These are phyloP conservation scores for Melocanna baccifera DNA, from an alignment of 176 grass and related monocot genomes.

Conservation along the genomic window DNA sequence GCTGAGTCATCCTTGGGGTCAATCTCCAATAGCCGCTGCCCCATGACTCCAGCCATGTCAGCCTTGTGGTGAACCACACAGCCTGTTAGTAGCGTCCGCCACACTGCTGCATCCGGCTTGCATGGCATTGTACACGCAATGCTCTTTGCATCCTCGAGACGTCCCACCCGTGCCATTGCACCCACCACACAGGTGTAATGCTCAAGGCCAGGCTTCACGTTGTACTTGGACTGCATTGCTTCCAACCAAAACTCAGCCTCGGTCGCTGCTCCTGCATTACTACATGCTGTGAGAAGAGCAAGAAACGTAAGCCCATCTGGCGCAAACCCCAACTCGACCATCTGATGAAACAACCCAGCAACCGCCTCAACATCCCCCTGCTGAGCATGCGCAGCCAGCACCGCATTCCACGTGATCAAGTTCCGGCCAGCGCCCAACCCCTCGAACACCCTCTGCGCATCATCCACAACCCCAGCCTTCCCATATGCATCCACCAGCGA, in stretches of 20 bases:
- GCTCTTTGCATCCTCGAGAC: conserved; percentile 35
- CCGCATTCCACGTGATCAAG: conserved; percentile 47
- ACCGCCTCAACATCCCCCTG: conserved; percentile 19
- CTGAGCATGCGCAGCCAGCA: conserved; percentile 32
- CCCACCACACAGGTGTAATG: conserved; percentile 53
- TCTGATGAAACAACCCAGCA: conserved; percentile 24
- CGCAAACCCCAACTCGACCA: conserved; percentile 5
- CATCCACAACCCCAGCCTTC: conserved; percentile 40
- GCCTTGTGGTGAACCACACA: conserved; percentile 36
- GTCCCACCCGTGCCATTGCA: conserved; percentile 36
- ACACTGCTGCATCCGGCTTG: conserved; percentile 46
- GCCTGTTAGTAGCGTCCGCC: conserved; percentile 35
- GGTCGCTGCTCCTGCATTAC: conserved; percentile 36
- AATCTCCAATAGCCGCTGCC: conserved; percentile 29
- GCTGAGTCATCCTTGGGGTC: conserved; percentile 39
- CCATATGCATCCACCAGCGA: conserved; percentile 47
- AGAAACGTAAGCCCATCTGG: conserved; percentile 45
- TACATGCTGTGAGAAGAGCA: conserved; percentile 41
- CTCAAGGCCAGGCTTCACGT: conserved; percentile 35
- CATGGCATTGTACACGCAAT: conserved; percentile 37
- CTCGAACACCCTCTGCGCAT: conserved; percentile 30
- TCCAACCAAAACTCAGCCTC: conserved; percentile 38
- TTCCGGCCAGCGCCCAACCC: conserved; percentile 13
- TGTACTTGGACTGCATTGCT: conserved; percentile 28
- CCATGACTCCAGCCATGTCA: conserved; percentile 28